Evolutionary conservation across 805 yeast species (phyloP).

Genomic region (Sugiyamaella americana): DNA sequence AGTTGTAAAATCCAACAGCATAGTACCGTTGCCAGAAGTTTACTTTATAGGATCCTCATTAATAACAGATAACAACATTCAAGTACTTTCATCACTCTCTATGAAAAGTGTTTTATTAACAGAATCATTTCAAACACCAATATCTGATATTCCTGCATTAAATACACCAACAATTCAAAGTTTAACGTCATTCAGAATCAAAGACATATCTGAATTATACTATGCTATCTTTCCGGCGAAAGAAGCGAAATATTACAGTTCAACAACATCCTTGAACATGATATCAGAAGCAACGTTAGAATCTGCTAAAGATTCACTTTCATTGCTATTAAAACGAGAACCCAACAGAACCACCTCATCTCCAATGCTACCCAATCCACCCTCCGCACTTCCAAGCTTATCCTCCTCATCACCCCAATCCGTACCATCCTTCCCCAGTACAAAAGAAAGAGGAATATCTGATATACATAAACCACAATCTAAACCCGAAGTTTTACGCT

Average conservation of each 20-base stretch:
- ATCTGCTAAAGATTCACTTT: too few relatives aligned
- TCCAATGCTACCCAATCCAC: too few relatives aligned
- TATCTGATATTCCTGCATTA: slow-evolving; percentile 11
- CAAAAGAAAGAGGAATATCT: too few relatives aligned
- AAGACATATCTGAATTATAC: neutral
- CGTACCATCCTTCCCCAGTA: too few relatives aligned
- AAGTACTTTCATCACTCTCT: slow-evolving; percentile 1
- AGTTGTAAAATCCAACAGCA: neutral
- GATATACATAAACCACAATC: too few relatives aligned
- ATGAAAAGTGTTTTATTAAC: slow-evolving; percentile 12
- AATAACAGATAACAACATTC: slow-evolving; percentile 7
- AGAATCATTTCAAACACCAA: slow-evolving; percentile 1
- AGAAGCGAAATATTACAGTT: neutral
- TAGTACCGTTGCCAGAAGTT: neutral
- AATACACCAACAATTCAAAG: neutral
- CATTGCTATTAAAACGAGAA: too few relatives aligned
- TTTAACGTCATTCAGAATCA: neutral
- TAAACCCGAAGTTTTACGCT: too few relatives aligned
- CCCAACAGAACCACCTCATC: too few relatives aligned
- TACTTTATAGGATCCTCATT: slow-evolving; percentile 25
- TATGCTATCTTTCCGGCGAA: slow-evolving; percentile 1
- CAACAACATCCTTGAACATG: neutral
- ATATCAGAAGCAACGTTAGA: neutral
- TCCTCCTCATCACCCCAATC: too few relatives aligned
- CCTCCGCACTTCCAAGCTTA: too few relatives aligned